Percentiles rank a stretch among this genome's conserved stretches.
Evolutionary conservation across 805 yeast genomes (phyloP).

Genomic region (Pichia nanzhaoensis): DNA sequence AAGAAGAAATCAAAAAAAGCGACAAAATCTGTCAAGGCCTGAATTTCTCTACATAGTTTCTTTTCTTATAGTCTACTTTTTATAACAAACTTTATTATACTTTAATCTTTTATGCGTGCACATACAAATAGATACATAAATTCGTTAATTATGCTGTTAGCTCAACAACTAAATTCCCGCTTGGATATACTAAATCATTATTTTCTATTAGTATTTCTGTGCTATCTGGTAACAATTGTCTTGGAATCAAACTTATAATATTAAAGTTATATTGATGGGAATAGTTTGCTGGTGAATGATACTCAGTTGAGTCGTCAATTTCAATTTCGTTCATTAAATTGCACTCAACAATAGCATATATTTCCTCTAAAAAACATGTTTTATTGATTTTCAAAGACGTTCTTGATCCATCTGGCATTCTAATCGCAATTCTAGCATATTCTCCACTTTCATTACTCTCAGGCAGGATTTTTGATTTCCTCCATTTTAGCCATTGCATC

Average conservation of each 20-base stretch:
- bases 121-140: neutral
- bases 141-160: neutral
- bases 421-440: constrained; percentile 61
- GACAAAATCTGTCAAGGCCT: constrained; percentile 9
- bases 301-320: constrained; percentile 27
- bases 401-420: constrained; percentile 59
- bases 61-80: neutral
- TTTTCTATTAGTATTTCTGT: constrained; percentile 32
- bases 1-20: constrained; percentile 49
- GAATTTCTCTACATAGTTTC: neutral
- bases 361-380: constrained; percentile 45
- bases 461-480: constrained; percentile 25
- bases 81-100: too few relatives aligned
- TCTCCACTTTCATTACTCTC: constrained; percentile 18
- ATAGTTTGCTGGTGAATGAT: constrained; percentile 29
- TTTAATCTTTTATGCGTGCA: too few relatives aligned
- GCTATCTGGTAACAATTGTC: constrained; percentile 36
- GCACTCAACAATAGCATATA: constrained; percentile 68
- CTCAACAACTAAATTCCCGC: constrained; percentile 48
- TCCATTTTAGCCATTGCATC: constrained; percentile 44
- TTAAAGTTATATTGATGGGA: constrained; percentile 42
- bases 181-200: constrained; percentile 49
- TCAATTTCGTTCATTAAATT: constrained; percentile 20
- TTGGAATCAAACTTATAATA: constrained; percentile 52
- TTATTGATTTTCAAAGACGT: constrained; percentile 43